A percentile compares a stretch with the other conserved stretches of the same genome.
Conservation (phyloP, 176 grass and related monocot genomes). For the Tillandsia fasciculata region DNA sequence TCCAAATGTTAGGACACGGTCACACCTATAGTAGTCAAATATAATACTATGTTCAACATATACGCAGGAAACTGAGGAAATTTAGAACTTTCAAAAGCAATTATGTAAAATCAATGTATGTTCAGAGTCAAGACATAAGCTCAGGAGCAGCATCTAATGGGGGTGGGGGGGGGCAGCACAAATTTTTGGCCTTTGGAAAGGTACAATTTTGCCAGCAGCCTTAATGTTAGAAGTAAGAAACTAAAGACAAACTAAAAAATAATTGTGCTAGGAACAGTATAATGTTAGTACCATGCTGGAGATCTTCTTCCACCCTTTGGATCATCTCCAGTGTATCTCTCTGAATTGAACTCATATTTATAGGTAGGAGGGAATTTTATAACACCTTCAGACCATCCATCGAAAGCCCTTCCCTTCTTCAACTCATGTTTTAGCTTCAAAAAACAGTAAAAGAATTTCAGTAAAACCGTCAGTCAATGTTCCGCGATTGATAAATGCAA, state of each 20-base stretch:
- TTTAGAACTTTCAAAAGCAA: too few species aligned
- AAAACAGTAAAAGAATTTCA: slow-evolving; percentile 3
- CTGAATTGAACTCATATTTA: slow-evolving; percentile 59
- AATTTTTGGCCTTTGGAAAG: too few species aligned
- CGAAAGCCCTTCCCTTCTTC: slow-evolving; percentile 53
- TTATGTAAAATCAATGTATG: too few species aligned
- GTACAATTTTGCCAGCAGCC: too few species aligned
- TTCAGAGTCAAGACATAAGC: too few species aligned
- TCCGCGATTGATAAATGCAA: not conserved
- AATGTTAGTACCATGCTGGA: slow-evolving; percentile 69
- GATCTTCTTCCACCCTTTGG: slow-evolving; percentile 50
- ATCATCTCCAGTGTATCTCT: slow-evolving; percentile 62
- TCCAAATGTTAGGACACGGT: slow-evolving; percentile 58
- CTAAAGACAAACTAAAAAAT: not conserved
- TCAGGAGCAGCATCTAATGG: too few species aligned
- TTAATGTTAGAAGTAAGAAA: not conserved
- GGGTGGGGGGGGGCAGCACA: too few species aligned
- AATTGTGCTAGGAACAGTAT: not conserved
- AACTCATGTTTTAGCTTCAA: slow-evolving; percentile 72
- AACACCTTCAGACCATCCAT: slow-evolving; percentile 74
- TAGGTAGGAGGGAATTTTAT: slow-evolving; percentile 90
- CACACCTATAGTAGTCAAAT: slow-evolving; percentile 35
- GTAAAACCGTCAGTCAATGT: not conserved
- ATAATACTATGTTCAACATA: not conserved
- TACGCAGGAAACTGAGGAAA: not conserved